Conservation (phyloP, 1,139 yeast species). For the Geotrichum klebahnii region DNA sequence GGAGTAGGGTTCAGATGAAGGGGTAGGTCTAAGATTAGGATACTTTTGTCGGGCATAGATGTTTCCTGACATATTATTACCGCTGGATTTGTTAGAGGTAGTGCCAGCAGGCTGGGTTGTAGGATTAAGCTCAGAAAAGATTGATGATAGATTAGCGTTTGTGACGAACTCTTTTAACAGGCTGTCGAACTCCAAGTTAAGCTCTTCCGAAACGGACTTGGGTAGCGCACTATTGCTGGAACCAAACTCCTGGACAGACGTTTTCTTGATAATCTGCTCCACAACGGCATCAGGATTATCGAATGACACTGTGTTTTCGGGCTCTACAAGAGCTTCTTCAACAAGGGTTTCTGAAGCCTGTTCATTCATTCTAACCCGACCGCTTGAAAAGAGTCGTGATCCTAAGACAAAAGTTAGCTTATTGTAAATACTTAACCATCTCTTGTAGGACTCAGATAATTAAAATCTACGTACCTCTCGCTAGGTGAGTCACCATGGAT, state of each 20-base stretch:
- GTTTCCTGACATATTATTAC: background rate
- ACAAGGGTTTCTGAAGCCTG: background rate
- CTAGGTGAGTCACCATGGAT: conserved; percentile 14
- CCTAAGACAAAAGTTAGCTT: background rate
- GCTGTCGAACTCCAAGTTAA: conserved; percentile 33
- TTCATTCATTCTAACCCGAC: conserved; percentile 7
- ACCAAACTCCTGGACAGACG: conserved; percentile 1
- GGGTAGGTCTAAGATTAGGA: conserved; percentile 41
- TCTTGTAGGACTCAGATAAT: background rate
- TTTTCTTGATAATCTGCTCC: conserved; percentile 6
- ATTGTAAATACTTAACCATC: too few relatives aligned
- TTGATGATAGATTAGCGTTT: conserved; percentile 31
- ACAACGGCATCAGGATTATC: conserved; percentile 12
- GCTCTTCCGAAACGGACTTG: conserved; percentile 20
- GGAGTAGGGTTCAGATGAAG: conserved; percentile 53
- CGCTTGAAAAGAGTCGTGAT: conserved; percentile 10
- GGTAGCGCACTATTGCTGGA: conserved; percentile 1
- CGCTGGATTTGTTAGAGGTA: conserved; percentile 3
- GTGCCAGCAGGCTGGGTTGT: conserved; percentile 17
- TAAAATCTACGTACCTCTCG: conserved; percentile 9
- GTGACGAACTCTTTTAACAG: conserved; percentile 35
- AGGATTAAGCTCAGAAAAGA: conserved; percentile 24
- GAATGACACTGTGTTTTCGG: background rate
- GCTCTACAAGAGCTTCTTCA: too few relatives aligned
- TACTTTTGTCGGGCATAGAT: conserved; percentile 27